These are phyloP conservation scores for Pontederia crassipes DNA, from an alignment of 176 grass and related monocot species.

Conservation along the genomic window DNA sequence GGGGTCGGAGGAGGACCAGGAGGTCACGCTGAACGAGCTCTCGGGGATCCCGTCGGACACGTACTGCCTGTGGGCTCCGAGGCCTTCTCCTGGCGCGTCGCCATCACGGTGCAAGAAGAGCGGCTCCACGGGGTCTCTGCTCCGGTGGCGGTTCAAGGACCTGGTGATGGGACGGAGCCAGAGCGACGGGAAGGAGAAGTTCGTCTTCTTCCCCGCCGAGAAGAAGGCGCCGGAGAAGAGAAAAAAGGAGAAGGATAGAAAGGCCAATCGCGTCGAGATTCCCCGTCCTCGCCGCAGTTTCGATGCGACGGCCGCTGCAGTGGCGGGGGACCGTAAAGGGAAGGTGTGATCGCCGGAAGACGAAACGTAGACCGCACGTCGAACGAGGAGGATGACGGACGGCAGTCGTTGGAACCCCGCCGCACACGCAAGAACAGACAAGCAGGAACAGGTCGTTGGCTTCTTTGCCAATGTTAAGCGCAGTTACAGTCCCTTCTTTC, in stretches of 20 bases:
- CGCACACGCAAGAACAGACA: no score
- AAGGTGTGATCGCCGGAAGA: no score
- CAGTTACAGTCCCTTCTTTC: no score
- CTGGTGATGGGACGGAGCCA: constrained; percentile 16
- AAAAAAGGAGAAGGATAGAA: not conserved
- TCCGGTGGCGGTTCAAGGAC: constrained; percentile 4
- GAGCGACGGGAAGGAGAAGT: constrained; percentile 16
- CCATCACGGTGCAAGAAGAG: constrained; percentile 7
- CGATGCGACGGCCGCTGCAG: no score
- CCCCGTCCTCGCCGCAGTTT: no score
- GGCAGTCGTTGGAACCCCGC: no score
- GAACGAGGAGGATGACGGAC: no score
- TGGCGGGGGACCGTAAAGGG: no score
- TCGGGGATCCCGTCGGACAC: not conserved
- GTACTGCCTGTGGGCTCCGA: constrained; percentile 12
- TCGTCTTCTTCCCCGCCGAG: constrained; percentile 11
- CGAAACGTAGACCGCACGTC: no score
- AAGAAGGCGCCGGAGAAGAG: constrained; percentile 5
- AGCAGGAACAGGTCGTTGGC: no score
- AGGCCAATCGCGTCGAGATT: not conserved
- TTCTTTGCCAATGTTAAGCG: no score
- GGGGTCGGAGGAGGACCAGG: not conserved
- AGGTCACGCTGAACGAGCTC: not conserved
- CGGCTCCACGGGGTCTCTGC: constrained; percentile 2
- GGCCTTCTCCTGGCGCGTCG: not conserved